These are phyloP conservation scores for Leishmania tropica DNA, from an alignment of 208 protist genomes.

Conservation along the genomic window DNA sequence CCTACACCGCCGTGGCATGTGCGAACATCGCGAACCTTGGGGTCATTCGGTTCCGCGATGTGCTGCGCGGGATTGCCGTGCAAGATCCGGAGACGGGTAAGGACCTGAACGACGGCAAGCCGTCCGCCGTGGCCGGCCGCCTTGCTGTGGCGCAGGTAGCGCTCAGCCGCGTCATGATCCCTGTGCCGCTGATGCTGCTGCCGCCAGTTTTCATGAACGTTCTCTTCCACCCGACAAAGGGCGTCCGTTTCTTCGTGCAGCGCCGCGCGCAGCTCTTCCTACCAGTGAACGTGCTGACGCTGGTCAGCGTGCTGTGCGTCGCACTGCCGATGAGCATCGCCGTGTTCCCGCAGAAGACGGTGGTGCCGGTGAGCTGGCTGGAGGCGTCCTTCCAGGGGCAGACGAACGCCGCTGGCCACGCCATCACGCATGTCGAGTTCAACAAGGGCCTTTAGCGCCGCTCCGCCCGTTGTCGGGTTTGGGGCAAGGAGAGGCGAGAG, in stretches of 20 bases:
- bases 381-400: slow-evolving; percentile 41
- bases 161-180: slow-evolving; percentile 64
- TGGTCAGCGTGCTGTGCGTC: slow-evolving; percentile 45
- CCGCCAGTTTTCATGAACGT: slow-evolving; percentile 72
- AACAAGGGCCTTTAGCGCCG: slow-evolving; percentile 51
- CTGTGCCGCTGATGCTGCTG: slow-evolving; percentile 68
- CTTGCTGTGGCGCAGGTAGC: slow-evolving; percentile 71
- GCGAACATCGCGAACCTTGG: slow-evolving; percentile 82
- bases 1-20: slow-evolving; percentile 78
- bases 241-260: slow-evolving; percentile 39
- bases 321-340: slow-evolving; percentile 62
- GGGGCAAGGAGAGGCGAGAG: not conserved
- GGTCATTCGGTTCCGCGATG: slow-evolving; percentile 79
- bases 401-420: slow-evolving; percentile 40
- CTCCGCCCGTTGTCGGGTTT: not conserved
- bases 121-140: slow-evolving; percentile 64
- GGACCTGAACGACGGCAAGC: slow-evolving; percentile 43
- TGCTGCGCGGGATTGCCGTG: slow-evolving; percentile 66
- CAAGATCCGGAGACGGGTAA: slow-evolving; percentile 60
- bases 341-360: slow-evolving; percentile 59
- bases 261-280: slow-evolving; percentile 41
- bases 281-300: slow-evolving; percentile 50
- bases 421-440: slow-evolving; percentile 43
- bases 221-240: slow-evolving; percentile 40
- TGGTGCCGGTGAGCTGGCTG: slow-evolving; percentile 42